Conservation (phyloP, 208 protist species). For the Leishmania major region DNA sequence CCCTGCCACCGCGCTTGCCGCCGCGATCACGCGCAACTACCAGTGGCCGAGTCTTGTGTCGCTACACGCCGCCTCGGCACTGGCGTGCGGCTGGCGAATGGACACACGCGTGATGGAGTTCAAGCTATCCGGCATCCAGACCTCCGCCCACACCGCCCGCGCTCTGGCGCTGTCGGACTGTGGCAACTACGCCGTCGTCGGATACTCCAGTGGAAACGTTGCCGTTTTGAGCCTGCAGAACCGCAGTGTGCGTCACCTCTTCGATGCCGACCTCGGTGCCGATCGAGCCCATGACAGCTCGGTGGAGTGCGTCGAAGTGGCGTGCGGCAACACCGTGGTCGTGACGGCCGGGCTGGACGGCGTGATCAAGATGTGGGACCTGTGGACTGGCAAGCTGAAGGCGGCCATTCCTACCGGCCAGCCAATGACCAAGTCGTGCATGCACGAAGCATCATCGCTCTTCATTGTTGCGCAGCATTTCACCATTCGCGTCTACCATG, state of each 20-base stretch:
- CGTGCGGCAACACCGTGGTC: constrained; percentile 70
- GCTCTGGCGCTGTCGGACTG: constrained; percentile 81
- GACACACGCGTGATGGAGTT: constrained; percentile 80
- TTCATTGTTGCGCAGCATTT: constrained; percentile 81
- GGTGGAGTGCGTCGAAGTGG: constrained; percentile 82
- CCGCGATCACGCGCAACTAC: constrained; percentile 78
- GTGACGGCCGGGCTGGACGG: constrained; percentile 79
- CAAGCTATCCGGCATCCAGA: constrained; percentile 77
- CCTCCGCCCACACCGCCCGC: constrained; percentile 71
- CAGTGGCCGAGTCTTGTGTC: constrained; percentile 87
- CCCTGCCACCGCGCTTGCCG: constrained; percentile 65
- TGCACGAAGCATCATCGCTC: constrained; percentile 72
- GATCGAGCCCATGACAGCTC: constrained; percentile 61
- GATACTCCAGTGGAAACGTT: constrained; percentile 87
- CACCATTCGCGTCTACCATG: constrained; percentile 75
- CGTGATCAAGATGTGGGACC: constrained; percentile 79
- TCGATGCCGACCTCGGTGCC: constrained; percentile 48
- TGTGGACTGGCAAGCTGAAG: constrained; percentile 48
- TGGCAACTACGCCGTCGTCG: constrained; percentile 88
- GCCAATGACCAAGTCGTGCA: constrained; percentile 71
- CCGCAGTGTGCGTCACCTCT: constrained; percentile 72
- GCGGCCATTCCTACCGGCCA: constrained; percentile 42
- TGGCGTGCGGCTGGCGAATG: constrained; percentile 85
- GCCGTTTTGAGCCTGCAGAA: constrained; percentile 79
- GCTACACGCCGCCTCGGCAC: constrained; percentile 70